Percentiles rank a stretch among this genome's conserved stretches.
phyloP scores from a whole-genome alignment of 148 eudicot genomes.

The Cornus florida region DNA sequence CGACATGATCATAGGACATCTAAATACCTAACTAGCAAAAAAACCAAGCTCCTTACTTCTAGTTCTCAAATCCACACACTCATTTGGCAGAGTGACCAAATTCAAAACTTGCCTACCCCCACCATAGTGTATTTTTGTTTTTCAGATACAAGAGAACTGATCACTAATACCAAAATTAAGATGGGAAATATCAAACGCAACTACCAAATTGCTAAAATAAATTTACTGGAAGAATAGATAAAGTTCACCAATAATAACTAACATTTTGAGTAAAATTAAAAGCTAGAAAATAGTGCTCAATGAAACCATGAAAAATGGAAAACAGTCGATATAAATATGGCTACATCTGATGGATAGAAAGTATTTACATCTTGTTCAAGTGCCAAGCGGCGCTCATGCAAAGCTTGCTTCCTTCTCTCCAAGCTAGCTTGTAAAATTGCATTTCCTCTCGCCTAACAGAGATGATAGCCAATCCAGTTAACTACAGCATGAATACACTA shows the following conservation, averaged over 20 bases:
- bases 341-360: neutral
- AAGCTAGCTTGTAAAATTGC: slow-evolving; percentile 97
- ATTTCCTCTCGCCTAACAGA: slow-evolving; percentile 85
- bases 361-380: slow-evolving; percentile 93
- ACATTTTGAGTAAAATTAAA: neutral
- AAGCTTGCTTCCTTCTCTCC: slow-evolving; percentile 98
- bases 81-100: too few species aligned
- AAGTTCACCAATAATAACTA: neutral
- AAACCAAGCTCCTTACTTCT: too few species aligned
- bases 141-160: neutral
- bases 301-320: neutral
- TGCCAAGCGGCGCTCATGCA: slow-evolving; percentile 97
- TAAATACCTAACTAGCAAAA: too few species aligned
- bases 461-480: slow-evolving; percentile 18
- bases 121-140: too few species aligned
- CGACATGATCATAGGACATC: too few species aligned
- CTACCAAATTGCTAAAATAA: too few species aligned
- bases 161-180: too few species aligned
- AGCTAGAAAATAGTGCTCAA: neutral
- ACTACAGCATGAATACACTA: neutral
- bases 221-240: too few species aligned
- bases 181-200: too few species aligned
- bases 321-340: neutral
- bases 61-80: too few species aligned
- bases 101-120: too few species aligned